Conservation (phyloP, 495 filamentous ascomycete species). For the Neurospora sublineolata region DNA sequence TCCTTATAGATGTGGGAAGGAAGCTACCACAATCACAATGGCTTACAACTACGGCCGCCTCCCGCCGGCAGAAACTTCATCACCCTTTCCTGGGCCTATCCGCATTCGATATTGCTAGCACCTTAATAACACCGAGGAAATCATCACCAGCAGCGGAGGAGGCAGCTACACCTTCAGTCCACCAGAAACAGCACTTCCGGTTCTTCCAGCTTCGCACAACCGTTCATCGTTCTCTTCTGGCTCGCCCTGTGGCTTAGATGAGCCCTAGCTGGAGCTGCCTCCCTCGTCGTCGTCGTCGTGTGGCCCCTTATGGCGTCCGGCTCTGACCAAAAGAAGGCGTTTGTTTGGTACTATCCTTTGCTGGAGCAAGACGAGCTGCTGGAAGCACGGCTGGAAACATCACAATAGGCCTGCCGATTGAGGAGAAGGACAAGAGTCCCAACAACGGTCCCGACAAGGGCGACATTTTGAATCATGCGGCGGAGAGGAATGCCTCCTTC, state of each 20-base stretch:
- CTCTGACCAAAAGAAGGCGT: not conserved
- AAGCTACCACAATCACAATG: not conserved
- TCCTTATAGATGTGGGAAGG: no score
- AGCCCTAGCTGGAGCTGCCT: not conserved
- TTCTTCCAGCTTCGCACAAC: not conserved
- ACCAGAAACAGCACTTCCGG: no score
- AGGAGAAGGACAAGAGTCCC: conserved; percentile 96
- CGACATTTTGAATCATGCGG: conserved; percentile 92
- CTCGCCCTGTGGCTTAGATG: not conserved
- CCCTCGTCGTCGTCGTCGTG: not conserved
- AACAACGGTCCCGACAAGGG: conserved; percentile 59
- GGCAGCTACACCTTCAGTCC: not conserved
- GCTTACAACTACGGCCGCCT: not conserved
- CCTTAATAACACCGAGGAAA: not conserved
- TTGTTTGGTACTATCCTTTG: not conserved
- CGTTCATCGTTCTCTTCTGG: not conserved
- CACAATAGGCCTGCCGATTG: conserved; percentile 76
- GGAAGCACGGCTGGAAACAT: conserved; percentile 62
- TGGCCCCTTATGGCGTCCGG: not conserved
- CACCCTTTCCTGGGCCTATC: not conserved
- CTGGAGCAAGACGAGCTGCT: conserved; percentile 66
- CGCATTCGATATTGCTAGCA: not conserved
- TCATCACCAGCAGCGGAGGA: not conserved
- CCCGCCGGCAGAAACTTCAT: not conserved
- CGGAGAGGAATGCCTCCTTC: not conserved